Base-by-base conservation (phyloP, 495 filamentous ascomycete genomes). In the Penicillium angulare region DNA sequence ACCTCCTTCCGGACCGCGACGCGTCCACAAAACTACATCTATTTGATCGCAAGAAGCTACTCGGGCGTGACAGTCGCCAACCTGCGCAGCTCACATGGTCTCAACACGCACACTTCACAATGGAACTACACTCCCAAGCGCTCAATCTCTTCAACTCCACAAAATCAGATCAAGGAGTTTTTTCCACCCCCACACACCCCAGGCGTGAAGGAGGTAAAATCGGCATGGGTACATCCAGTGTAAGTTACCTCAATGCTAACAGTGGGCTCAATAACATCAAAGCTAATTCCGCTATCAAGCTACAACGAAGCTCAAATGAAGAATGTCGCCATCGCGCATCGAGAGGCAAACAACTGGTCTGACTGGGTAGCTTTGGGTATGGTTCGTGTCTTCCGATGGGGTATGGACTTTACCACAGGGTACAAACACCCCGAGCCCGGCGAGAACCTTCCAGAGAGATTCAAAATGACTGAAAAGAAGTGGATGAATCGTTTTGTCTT, bases 401-500 rank as follows among this genome's bases (percentile, higher is more conserved):
- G 79, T 3, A 82, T 86, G 57, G 88, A 92, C 58, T 59, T 81
- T 15, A 81, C 75, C 13, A 89, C 87, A 0, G 85, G 86, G 29
- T 92, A 92, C 65, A 79, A 74, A 39, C 88, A 90, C 61, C 78
- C 85, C 34, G 58, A 71, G 2, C 67, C 73, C 26, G 72, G 76
- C 12, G 66, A 78, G 59, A 68, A 78, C 55, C 23, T 61, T 2
- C 48, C 64, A 0, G 60, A 59, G 49, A 66, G 59, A 43, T 83
- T 83, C 59, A 63, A 72, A 24, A 91, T 92, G 88, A 86, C 70
- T 0, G 85, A 88, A 61, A 65, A 80, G 17, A 88, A 90, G 57
- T 92, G 87, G 87, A 69, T 97, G 32, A 79, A 87, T 9, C 80
- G 93, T 17, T 88, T 95, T 57, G 78, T 98, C 52, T 97, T 98